Conservation (phyloP, 2,329 filamentous ascomycete genomes). For the Fusarium sp. region DNA sequence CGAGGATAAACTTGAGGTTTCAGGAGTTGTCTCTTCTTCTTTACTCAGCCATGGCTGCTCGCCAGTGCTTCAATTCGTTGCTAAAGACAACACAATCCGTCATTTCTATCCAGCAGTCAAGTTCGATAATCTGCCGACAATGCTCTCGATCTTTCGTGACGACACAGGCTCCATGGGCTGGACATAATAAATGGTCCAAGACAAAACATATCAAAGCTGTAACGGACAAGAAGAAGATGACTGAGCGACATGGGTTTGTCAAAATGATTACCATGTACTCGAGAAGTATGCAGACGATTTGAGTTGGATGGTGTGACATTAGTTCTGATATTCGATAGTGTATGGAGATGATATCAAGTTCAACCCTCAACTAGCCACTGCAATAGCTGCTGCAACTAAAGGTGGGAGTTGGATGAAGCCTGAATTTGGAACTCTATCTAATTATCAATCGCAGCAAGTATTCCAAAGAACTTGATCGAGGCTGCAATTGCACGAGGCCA, state of each 20-base stretch:
- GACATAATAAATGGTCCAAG: constrained; percentile 95
- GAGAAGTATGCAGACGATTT: constrained; percentile 67
- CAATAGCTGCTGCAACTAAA: constrained; percentile 84
- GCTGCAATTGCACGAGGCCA: constrained; percentile 88
- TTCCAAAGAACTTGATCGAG: constrained; percentile 88
- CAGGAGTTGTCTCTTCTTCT: background rate
- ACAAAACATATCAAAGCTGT: constrained; percentile 96
- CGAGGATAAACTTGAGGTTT: background rate
- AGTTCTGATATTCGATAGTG: constrained; percentile 61
- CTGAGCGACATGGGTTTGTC: constrained; percentile 74
- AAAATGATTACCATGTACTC: constrained; percentile 81
- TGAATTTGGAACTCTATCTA: background rate
- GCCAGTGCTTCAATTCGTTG: constrained; percentile 31
- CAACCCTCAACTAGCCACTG: constrained; percentile 81
- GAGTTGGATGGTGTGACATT: background rate
- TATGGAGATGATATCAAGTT: constrained; percentile 78
- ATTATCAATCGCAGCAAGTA: constrained; percentile 65
- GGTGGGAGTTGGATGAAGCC: constrained; percentile 54
- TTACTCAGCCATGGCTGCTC: constrained; percentile 34
- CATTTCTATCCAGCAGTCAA: constrained; percentile 14
- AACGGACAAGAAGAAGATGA: constrained; percentile 83
- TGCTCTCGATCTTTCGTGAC: constrained; percentile 64
- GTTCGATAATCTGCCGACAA: constrained; percentile 57
- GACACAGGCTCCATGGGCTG: constrained; percentile 64
- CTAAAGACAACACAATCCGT: constrained; percentile 22